Evolutionary conservation across 2,329 filamentous ascomycete species (phyloP), one percentile per base, ranked within the genome.

Genomic region (Chaetomium sp.): DNA sequence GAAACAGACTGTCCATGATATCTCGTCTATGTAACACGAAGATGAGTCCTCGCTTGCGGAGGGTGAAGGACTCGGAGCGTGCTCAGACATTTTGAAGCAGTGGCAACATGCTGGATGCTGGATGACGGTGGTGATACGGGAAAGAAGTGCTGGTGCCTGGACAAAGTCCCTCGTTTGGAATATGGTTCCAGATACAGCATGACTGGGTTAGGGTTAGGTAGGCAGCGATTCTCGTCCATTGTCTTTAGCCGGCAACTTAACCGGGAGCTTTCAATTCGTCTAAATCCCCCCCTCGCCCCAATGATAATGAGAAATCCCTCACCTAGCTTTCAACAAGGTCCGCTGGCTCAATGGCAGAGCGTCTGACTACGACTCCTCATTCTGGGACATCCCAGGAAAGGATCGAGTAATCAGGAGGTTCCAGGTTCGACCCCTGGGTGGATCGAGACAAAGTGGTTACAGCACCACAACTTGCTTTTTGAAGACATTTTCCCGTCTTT

Each of bases 371-470:
- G 60, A 62, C 23, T 42, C 33, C 33, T 12, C 4, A 16, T 42
- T 42, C 38, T 42, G 33, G 33, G 33, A 35, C 10, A 35, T 35
- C 38, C 38, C 16, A 19, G 38, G 38, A 42, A 16, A 12, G 1
- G 33, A 42, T 42, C 38, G 10, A n/a, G 58, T 60, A 49, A 57
- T 63, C 60, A 63, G 60, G 60, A 59, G 62, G 62, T 59, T 55
- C 62, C 56, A 64, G 56, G 56, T 64, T 64, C 56, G 62, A 64
- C 56, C 60, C 60, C 60, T 63, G 60, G 60, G 60, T 63, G 54
- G 60, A 63, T 63, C 60, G 60, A 27, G 21, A 33, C 8, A 23
- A 23, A 5, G 1, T 23, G n/a, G 23, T 35, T 10, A 12, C 29
- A 42, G 38, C 16, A 16, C 16, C 38, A n/a, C 3, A 42, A 5